Base-by-base conservation (phyloP, 345 rosid species). In the Eucalyptus dawsonii region DNA sequence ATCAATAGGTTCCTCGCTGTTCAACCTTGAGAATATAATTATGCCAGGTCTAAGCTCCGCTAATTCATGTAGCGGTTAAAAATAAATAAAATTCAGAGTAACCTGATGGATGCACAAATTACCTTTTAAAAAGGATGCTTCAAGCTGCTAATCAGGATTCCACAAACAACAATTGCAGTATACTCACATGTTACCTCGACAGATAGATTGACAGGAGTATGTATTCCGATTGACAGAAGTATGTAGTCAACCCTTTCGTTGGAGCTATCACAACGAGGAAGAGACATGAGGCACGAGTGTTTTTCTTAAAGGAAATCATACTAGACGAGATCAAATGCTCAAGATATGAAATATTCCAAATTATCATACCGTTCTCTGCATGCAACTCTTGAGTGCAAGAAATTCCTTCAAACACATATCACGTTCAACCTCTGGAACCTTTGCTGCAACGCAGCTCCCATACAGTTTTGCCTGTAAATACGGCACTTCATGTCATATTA, bases 361-460 rank as follows among this genome's bases (percentile, higher is more conserved):
- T 22, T 72, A 91, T 54, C 69, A 89, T 97, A 98, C 99, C 95
- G 94, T 94, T 92, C 94, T 95, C 89, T 95, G 98, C 99, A 97
- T 97, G 95, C 99, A 98, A 88, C 86, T 95, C 92, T 94, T 96
- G 40, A 97, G 90, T 15, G 92, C 92, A 90, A 98, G 94, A 95
- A 98, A 98, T 92, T 98, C 95, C 94, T 97, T 97, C 95, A 96
- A 90, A 90, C 99, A 98, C 93, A 96, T 94, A 87, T 97, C 95
- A 67, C 76, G 95, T 91, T 96, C 99, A 92, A 96, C 92, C 93
- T 96, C 97, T 9, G 96, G 98, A 88, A 97, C 95, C 94, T 94
- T 98, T 72, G 97, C 94, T 14, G 97, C 97, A 88, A 97, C 97
- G 92, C 99, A 98, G 69, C 95, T 90, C 87, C 99, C 99, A 88